phyloP scores from a whole-genome alignment of 23 red algal species.

The Pyropia yezoensis region DNA sequence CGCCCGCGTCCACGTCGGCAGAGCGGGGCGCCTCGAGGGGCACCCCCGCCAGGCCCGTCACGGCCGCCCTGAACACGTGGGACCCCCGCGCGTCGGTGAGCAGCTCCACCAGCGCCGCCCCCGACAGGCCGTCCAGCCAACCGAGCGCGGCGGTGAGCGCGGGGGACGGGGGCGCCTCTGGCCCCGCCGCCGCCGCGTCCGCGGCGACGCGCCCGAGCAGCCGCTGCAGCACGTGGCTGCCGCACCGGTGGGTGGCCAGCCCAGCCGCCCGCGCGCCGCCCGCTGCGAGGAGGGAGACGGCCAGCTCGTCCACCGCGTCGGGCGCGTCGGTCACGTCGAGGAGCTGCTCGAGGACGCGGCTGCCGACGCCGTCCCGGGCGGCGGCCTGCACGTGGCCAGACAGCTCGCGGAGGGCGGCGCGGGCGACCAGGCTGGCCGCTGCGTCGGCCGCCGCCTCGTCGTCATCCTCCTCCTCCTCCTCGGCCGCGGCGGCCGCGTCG shows the following conservation, averaged over 20 bases:
- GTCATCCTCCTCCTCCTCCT: too few relatives aligned
- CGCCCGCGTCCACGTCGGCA: slow-evolving; percentile 33
- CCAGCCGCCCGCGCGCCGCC: slow-evolving; percentile 14
- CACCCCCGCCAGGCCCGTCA: slow-evolving; percentile 24
- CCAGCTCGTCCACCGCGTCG: slow-evolving; percentile 2
- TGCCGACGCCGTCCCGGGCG: slow-evolving; percentile 8
- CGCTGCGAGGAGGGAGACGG: slow-evolving; percentile 13
- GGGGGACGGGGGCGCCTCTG: background rate
- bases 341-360: slow-evolving; percentile 30
- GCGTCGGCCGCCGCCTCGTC: slow-evolving; percentile 14
- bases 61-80: slow-evolving; percentile 40
- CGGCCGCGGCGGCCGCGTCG: too few relatives aligned
- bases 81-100: slow-evolving; percentile 24
- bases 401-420: slow-evolving; percentile 23
- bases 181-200: background rate
- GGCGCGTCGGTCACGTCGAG: slow-evolving; percentile 15
- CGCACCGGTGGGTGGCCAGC: slow-evolving; percentile 16
- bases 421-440: slow-evolving; percentile 34
- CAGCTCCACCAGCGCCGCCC: slow-evolving; percentile 5
- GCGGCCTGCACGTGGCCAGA: slow-evolving; percentile 16
- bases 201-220: slow-evolving; percentile 3
- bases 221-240: slow-evolving; percentile 24
- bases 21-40: slow-evolving; percentile 32
- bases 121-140: slow-evolving; percentile 7
- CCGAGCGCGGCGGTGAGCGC: slow-evolving; percentile 4